Conservation (phyloP, 1,139 yeast genomes). For the Pichia sp. region DNA sequence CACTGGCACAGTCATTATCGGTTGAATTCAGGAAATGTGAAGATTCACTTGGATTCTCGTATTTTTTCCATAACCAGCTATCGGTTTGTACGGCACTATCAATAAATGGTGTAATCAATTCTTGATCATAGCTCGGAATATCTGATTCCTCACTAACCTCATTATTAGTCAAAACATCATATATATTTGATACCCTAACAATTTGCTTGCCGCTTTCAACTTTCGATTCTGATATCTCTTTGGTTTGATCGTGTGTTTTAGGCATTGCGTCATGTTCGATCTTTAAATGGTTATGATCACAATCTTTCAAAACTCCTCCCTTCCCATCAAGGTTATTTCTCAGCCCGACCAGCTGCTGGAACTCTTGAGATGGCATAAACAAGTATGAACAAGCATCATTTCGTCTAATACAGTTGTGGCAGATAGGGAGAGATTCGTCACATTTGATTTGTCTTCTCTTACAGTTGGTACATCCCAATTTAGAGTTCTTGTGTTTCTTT, state of each 20-base stretch:
- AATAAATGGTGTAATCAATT: not conserved
- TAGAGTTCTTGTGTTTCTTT: not conserved
- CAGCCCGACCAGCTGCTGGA: not conserved
- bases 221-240: too few species aligned
- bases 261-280: not conserved
- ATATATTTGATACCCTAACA: not conserved
- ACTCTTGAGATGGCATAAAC: not conserved
- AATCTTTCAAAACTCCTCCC: not conserved
- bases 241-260: not conserved
- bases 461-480: slow-evolving; percentile 34
- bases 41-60: not conserved
- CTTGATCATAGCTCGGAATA: not conserved
- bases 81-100: not conserved
- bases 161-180: not conserved
- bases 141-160: not conserved
- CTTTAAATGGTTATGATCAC: too few species aligned
- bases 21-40: not conserved
- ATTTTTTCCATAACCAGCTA: not conserved
- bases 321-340: too few species aligned
- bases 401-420: slow-evolving; percentile 28
- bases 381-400: not conserved
- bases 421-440: slow-evolving; percentile 34
- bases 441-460: slow-evolving; percentile 38
- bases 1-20: not conserved
- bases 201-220: not conserved